phyloP scores from a whole-genome alignment of 1,284 basidiomycete species.

The Tremellales sp. region DNA sequence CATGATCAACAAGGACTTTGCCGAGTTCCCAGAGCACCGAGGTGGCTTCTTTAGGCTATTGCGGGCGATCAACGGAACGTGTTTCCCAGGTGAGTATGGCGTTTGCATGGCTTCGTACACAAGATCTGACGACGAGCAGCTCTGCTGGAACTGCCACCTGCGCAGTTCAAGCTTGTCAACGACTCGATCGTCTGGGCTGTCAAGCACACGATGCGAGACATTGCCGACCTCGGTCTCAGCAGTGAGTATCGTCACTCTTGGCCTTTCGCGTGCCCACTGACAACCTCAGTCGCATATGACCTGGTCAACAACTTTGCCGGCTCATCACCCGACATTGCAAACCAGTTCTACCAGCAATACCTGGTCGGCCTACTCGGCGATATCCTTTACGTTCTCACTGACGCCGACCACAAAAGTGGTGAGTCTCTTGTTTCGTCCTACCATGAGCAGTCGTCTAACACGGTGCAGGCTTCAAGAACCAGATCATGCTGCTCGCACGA shows the following conservation, averaged over 20 bases:
- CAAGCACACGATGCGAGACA: slow-evolving; percentile 99
- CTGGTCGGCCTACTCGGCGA: slow-evolving; percentile 92
- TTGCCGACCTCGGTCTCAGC: slow-evolving; percentile 89
- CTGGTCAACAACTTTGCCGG: slow-evolving; percentile 92
- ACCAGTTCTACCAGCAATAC: slow-evolving; percentile 85
- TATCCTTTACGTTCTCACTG: slow-evolving; percentile 95
- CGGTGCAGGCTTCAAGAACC: slow-evolving; percentile 71
- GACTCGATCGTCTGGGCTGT: slow-evolving; percentile 99
- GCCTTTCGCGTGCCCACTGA: slow-evolving; percentile 2
- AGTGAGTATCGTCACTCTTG: slow-evolving; percentile 53
- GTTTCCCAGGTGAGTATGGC: slow-evolving; percentile 75
- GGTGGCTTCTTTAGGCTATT: slow-evolving; percentile 96
- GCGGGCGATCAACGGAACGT: slow-evolving; percentile 86
- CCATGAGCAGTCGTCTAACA: not conserved
- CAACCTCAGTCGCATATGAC: slow-evolving; percentile 78
- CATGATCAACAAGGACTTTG: slow-evolving; percentile 99
- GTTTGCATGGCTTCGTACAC: not conserved
- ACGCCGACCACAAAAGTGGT: slow-evolving; percentile 96
- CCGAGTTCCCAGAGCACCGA: slow-evolving; percentile 97
- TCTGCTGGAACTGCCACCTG: slow-evolving; percentile 77
- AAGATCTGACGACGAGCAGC: slow-evolving; percentile 52
- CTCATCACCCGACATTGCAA: slow-evolving; percentile 71
- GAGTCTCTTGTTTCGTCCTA: slow-evolving; percentile 11
- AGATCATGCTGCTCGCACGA: slow-evolving; percentile 81
- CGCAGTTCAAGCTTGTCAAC: slow-evolving; percentile 96